Conservation (phyloP, 2,329 filamentous ascomycete species). For the Simplicillium sp. region DNA sequence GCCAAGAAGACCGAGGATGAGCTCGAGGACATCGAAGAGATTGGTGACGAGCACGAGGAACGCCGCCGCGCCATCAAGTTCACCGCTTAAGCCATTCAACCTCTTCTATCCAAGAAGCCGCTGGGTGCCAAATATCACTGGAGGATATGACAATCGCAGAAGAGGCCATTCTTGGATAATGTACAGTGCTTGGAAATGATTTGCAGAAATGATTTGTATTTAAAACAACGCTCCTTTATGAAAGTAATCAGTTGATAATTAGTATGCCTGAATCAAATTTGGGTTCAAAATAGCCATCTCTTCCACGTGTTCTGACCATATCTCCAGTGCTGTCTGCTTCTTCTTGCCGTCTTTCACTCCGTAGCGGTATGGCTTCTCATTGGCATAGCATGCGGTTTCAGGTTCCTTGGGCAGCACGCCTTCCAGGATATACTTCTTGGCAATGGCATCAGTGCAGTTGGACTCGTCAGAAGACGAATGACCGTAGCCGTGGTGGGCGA, state of each 20-base stretch:
- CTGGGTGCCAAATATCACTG: too few relatives aligned
- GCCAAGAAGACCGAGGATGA: not conserved
- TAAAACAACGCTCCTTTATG: too few relatives aligned
- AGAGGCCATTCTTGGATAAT: too few relatives aligned
- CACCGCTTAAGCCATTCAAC: constrained; percentile 5
- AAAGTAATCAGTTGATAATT: not conserved
- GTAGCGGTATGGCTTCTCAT: constrained; percentile 38
- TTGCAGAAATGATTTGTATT: too few relatives aligned
- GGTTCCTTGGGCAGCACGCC: constrained; percentile 27
- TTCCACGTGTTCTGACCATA: not conserved
- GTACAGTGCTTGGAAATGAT: too few relatives aligned
- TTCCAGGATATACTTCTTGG: constrained; percentile 28
- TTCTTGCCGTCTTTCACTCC: constrained; percentile 8
- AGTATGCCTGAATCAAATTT: not conserved
- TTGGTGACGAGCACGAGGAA: not conserved
- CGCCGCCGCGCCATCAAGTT: constrained; percentile 10
- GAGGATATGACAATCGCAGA: too few relatives aligned
- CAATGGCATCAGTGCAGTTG: constrained; percentile 32
- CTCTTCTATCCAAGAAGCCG: not conserved
- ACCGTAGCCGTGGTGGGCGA: constrained; percentile 40
- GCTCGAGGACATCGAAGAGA: not conserved
- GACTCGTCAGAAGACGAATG: constrained; percentile 36
- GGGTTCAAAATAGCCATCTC: not conserved
- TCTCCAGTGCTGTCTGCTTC: not conserved
- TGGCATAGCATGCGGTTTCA: constrained; percentile 35